phyloP scores from a whole-genome alignment of 129 eudicot genomes.

The Oenanthe sinensis region DNA sequence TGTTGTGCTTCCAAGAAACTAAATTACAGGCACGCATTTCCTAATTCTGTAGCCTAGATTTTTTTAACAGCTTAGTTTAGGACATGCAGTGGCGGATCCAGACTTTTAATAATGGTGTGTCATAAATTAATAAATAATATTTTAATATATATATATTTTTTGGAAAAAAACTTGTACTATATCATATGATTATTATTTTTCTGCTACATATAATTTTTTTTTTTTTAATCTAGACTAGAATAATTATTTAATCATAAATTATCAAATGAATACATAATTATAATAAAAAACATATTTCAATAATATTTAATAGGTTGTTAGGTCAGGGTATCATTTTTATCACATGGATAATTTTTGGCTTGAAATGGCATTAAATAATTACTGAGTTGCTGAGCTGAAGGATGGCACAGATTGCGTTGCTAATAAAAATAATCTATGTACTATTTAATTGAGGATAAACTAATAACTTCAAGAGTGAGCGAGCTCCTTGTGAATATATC shows the following conservation, averaged over 20 bases:
- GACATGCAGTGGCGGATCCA: too few relatives aligned
- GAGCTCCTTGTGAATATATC: neutral
- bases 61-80: neutral
- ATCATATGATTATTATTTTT: too few relatives aligned
- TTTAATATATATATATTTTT: too few relatives aligned
- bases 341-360: neutral
- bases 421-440: neutral
- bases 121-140: too few relatives aligned
- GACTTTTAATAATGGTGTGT: too few relatives aligned
- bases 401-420: neutral
- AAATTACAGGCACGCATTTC: slow-evolving; percentile 63
- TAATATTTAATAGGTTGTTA: neutral
- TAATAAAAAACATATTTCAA: too few relatives aligned
- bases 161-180: too few relatives aligned
- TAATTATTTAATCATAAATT: too few relatives aligned
- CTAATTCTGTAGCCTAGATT: slow-evolving; percentile 2
- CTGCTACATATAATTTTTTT: too few relatives aligned
- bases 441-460: neutral
- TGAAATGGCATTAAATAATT: neutral
- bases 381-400: neutral
- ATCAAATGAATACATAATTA: too few relatives aligned
- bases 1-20: slow-evolving; percentile 95
- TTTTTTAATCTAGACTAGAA: too few relatives aligned
- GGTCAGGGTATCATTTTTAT: neutral
- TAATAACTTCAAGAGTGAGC: neutral